Evolutionary conservation across 768 basidiomycete genomes (phyloP), one percentile per base, ranked within the genome.

Genomic region (Lepiota brunneoincarnata): DNA sequence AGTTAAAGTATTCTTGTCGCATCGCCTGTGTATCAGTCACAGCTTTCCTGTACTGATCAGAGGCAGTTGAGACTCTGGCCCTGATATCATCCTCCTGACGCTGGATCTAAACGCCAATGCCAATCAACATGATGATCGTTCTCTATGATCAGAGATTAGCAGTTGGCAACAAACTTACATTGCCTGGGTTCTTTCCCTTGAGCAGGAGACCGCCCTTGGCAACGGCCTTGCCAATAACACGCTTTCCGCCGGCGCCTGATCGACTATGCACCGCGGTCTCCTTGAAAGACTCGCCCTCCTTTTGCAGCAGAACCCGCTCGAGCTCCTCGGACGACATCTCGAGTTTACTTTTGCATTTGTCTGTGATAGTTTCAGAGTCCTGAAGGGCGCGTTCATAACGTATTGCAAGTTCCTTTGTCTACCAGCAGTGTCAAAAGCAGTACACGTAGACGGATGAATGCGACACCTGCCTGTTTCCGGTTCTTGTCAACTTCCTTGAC

Each of bases 1-100:
- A 90, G 68, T 98, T 96, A 71, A 97, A 99, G 68, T 98, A 98
- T 65, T 99, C 97, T 68, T 98, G 95, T 57, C 95, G 81, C 73
- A 92, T 84, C 4, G 84, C 75, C 67, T 98, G 94, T 11, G 90
- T 92, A 58, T 98, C 93, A 12, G 81, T 83, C 26, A 97, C 87
- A 1, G 92, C 86, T 70, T 97, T 95, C 53, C 93, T 79, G 64
- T 93, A 98, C 28, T 84, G 81, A 66, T 98, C 96, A 21, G 91
- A 93, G 9, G 90, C 84, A 42, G 75, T 73, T 6, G 92, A 93
- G 78, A 98, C 85, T 59, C 95, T 79, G 26, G 81, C 75, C 52
- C 97, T 78, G 46, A 96, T 84, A 66, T 98, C 97, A 61, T 98
- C 97, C 69, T 98, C 97, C 70, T 97, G 95, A 54, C 89, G 80